A percentile compares a stretch with the other conserved stretches of the same genome.
Conservation (phyloP, 179 eudicot species). For the Spergularia azorica region DNA sequence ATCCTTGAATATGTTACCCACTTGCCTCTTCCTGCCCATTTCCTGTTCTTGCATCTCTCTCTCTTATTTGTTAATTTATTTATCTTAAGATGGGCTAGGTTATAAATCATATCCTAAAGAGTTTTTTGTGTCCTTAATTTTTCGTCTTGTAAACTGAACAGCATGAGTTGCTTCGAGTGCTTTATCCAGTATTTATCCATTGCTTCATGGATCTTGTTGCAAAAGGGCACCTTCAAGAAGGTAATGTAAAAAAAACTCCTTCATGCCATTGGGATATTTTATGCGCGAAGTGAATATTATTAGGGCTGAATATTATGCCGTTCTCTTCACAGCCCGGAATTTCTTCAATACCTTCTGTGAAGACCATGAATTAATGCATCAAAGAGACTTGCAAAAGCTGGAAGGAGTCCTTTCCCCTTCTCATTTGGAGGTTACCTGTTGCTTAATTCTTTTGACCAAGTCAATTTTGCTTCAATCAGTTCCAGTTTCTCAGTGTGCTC, state of each 20-base stretch:
- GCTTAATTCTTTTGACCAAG: constrained; percentile 16
- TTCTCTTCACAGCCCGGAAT: constrained; percentile 54
- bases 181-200: constrained; percentile 92
- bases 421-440: constrained; percentile 81
- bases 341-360: constrained; percentile 87
- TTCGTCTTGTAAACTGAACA: constrained; percentile 30
- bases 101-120: not conserved
- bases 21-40: not conserved
- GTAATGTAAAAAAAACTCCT: constrained; percentile 33
- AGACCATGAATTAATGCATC: constrained; percentile 90
- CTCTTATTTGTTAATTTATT: not conserved
- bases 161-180: constrained; percentile 93
- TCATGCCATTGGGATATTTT: not conserved
- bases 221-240: constrained; percentile 89
- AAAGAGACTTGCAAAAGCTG: constrained; percentile 85
- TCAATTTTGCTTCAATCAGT: not conserved
- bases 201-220: constrained; percentile 99
- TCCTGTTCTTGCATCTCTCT: not conserved
- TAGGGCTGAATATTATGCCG: not conserved
- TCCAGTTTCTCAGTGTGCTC: not conserved
- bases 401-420: constrained; percentile 98
- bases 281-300: not conserved
- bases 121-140: not conserved
- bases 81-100: too few species aligned
- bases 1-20: not conserved